Evolutionary conservation across 805 yeast species (phyloP).

Genomic region (Saccharomycopsis malanga): DNA sequence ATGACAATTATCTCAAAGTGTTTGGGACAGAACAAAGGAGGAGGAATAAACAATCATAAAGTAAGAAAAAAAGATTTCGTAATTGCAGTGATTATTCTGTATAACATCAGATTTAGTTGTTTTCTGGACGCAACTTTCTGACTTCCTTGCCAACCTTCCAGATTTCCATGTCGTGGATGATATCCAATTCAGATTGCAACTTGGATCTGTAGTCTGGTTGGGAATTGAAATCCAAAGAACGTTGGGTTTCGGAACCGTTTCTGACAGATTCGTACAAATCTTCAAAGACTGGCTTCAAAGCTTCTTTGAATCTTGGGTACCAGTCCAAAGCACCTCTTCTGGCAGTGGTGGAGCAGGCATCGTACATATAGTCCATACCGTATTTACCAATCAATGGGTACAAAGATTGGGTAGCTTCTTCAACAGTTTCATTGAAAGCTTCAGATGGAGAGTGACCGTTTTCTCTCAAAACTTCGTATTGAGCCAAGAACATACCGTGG

Average conservation of each 20-base stretch:
- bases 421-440: slow-evolving; percentile 99
- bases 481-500: slow-evolving; percentile 99
- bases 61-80: neutral
- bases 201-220: slow-evolving; percentile 96
- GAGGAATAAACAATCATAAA: neutral
- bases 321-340: slow-evolving; percentile 99
- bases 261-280: slow-evolving; percentile 91
- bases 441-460: slow-evolving; percentile 99
- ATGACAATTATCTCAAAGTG: slow-evolving; percentile 2
- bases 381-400: slow-evolving; percentile 98
- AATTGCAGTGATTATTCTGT: neutral
- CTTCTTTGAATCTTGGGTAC: slow-evolving; percentile 99
- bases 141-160: slow-evolving; percentile 99
- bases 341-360: slow-evolving; percentile 99
- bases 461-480: slow-evolving; percentile 99
- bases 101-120: slow-evolving; percentile 49
- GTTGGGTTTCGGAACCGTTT: slow-evolving; percentile 95
- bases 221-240: slow-evolving; percentile 98
- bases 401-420: slow-evolving; percentile 98
- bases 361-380: slow-evolving; percentile 99
- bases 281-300: slow-evolving; percentile 96
- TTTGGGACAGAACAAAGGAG: neutral
- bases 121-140: slow-evolving; percentile 99
- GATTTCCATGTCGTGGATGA: slow-evolving; percentile 96
- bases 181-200: slow-evolving; percentile 87